These are phyloP conservation scores for Mayamaea pseudoterrestris DNA, from an alignment of 108 stramenopile genomes.

Conservation along the genomic window DNA sequence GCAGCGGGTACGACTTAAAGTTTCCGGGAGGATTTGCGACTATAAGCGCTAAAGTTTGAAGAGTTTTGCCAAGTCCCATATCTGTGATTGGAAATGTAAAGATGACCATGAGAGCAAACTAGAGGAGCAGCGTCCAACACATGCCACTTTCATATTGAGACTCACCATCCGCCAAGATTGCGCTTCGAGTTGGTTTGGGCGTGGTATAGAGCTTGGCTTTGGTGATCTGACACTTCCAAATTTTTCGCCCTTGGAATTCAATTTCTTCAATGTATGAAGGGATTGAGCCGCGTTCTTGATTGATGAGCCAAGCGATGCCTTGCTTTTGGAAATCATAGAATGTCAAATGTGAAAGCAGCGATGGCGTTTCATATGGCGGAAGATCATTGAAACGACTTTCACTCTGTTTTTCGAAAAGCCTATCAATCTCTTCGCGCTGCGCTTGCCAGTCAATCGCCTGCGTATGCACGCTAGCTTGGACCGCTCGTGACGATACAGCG, in stretches of 20 bases:
- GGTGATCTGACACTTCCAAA: not conserved
- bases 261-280: too few relatives aligned
- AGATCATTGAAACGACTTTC: not conserved
- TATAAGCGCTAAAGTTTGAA: slow-evolving; percentile 42
- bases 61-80: slow-evolving; percentile 56
- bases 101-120: not conserved
- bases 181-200: not conserved
- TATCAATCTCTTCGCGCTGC: not conserved
- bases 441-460: not conserved
- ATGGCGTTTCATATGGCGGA: not conserved
- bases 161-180: not conserved
- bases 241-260: too few relatives aligned
- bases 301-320: slow-evolving; percentile 3
- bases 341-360: not conserved
- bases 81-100: slow-evolving; percentile 8
- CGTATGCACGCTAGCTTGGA: too few relatives aligned
- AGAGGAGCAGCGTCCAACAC: not conserved
- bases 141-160: not conserved
- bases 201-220: not conserved
- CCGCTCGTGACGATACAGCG: too few relatives aligned
- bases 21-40: slow-evolving; percentile 28
- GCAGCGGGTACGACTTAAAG: too few relatives aligned
- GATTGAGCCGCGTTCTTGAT: not conserved
- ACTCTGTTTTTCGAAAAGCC: not conserved
- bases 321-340: not conserved